phyloP scores from a whole-genome alignment of 192 early-diverging fungal species.

The Mortierella antarctica region DNA sequence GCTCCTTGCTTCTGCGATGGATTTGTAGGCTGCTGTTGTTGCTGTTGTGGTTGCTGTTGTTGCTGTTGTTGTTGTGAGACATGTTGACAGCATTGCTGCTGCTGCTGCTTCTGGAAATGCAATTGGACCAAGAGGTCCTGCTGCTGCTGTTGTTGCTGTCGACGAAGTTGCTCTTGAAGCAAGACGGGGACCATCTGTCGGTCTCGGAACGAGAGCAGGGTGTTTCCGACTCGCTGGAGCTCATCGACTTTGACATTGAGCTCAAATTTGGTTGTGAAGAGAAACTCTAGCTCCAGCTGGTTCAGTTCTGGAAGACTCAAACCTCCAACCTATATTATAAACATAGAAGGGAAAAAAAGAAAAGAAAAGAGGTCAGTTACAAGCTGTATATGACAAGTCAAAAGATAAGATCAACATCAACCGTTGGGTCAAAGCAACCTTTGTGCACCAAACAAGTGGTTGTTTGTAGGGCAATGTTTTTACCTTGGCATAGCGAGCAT shows the following conservation, averaged over 20 bases:
- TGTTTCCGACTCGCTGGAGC: conserved; percentile 57
- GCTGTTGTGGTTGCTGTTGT: conserved; percentile 5
- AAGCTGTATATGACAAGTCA: background rate
- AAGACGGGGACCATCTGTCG: conserved; percentile 6
- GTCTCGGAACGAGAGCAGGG: conserved; percentile 28
- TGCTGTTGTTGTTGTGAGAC: conserved; percentile 11
- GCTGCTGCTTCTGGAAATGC: conserved; percentile 6
- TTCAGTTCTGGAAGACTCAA: conserved; percentile 76
- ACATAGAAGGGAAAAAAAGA: background rate
- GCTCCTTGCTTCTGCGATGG: conserved; percentile 14
- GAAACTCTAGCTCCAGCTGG: conserved; percentile 79
- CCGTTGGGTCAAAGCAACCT: too few relatives aligned
- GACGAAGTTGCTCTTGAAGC: background rate
- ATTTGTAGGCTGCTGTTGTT: conserved; percentile 14
- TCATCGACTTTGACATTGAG: conserved; percentile 72
- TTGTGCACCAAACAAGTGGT: background rate
- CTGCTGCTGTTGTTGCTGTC: background rate
- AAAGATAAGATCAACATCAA: background rate
- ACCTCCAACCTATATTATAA: conserved; percentile 71
- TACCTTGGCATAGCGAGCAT: conserved; percentile 80
- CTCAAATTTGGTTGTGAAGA: conserved; percentile 78
- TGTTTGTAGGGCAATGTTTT: too few relatives aligned
- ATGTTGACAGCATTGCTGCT: conserved; percentile 14
- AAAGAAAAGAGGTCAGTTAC: background rate
- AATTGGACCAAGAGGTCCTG: conserved; percentile 4